These are phyloP conservation scores for Ustilago curta DNA, from an alignment of 1,284 basidiomycete genomes.

Conservation along the genomic window DNA sequence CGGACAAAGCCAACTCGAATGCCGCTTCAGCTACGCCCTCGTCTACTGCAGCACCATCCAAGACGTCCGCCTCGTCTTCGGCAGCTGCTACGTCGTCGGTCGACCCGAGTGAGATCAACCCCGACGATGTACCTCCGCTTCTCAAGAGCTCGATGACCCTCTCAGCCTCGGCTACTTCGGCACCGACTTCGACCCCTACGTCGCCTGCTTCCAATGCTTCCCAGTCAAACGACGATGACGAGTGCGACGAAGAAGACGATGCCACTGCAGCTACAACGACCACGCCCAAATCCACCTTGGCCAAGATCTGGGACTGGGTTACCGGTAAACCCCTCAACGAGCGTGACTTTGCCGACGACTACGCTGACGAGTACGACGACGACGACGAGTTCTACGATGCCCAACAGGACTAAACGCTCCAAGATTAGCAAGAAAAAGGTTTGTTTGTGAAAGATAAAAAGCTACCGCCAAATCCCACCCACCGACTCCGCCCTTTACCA, in stretches of 20 bases:
- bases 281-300: conserved; percentile 9
- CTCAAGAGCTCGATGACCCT: conserved; percentile 17
- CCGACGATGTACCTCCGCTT: conserved; percentile 31
- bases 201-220: not conserved
- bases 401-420: not conserved
- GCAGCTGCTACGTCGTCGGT: not conserved
- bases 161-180: not conserved
- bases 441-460: not conserved
- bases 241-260: conserved; percentile 29
- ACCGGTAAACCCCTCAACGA: conserved; percentile 23
- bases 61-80: conserved; percentile 1
- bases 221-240: conserved; percentile 1
- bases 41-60: conserved; percentile 5
- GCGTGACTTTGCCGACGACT: conserved; percentile 20
- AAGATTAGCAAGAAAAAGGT: conserved; percentile 3
- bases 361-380: conserved; percentile 22
- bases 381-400: conserved; percentile 25
- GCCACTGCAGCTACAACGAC: not conserved
- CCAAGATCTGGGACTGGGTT: conserved; percentile 43
- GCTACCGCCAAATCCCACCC: not conserved
- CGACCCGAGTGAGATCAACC: conserved; percentile 25
- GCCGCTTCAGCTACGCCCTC: not conserved
- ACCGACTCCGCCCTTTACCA: too few species aligned
- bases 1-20: conserved; percentile 12
- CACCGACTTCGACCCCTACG: not conserved